Percentiles rank a stretch among this genome's conserved stretches.
Evolutionary conservation across 352 stramenopile species (phyloP).

Genomic region (Phytopythium vexans): DNA sequence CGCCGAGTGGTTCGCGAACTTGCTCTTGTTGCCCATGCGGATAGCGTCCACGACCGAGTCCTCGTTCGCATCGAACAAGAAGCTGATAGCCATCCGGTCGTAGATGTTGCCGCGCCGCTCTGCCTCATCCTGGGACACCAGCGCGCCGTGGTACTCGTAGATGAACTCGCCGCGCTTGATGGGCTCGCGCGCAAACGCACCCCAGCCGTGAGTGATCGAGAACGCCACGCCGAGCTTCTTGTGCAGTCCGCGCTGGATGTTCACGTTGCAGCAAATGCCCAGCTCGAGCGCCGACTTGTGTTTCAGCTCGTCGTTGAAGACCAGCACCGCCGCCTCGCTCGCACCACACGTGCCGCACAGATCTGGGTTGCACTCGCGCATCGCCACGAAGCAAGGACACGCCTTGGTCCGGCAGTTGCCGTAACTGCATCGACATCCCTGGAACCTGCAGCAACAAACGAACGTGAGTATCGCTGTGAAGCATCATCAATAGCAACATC

Average conservation of each 20-base stretch:
- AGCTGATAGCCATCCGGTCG: conserved; percentile 84
- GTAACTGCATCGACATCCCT: conserved; percentile 47
- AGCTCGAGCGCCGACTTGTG: conserved; percentile 38
- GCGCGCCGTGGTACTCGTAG: conserved; percentile 62
- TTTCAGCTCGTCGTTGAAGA: conserved; percentile 34
- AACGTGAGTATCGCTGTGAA: conserved; percentile 6
- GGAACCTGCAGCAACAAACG: conserved; percentile 25
- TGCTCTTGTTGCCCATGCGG: conserved; percentile 92
- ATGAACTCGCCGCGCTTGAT: conserved; percentile 70
- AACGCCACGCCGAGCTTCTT: conserved; percentile 62
- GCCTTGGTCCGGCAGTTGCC: conserved; percentile 64
- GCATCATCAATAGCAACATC: not conserved
- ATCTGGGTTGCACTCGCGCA: conserved; percentile 58
- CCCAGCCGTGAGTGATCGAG: conserved; percentile 64
- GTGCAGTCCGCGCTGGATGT: conserved; percentile 51
- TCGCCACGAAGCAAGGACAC: conserved; percentile 56
- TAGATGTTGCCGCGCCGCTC: conserved; percentile 80
- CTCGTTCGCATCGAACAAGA: conserved; percentile 91
- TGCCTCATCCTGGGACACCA: conserved; percentile 69
- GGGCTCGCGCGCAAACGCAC: conserved; percentile 51
- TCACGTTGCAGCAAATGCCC: conserved; percentile 70
- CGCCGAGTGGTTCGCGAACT: conserved; percentile 84
- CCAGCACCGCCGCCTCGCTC: conserved; percentile 44
- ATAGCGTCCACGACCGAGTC: conserved; percentile 90
- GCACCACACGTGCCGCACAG: conserved; percentile 56